Conservation (phyloP, 1,139 yeast species). For the Magnusiomyces paraingens region DNA sequence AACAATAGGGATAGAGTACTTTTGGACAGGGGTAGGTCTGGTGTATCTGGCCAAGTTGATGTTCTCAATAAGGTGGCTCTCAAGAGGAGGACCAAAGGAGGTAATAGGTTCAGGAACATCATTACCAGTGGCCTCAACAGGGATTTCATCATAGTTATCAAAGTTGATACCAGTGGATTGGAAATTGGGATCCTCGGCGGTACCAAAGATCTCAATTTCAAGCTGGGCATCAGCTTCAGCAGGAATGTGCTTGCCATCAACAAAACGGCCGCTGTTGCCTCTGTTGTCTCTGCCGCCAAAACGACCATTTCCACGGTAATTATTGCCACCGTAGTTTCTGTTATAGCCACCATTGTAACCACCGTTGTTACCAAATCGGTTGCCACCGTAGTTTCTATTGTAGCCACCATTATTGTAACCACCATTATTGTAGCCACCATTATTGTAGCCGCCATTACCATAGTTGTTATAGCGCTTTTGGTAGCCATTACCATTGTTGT, state of each 20-base stretch:
- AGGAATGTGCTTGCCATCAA: conserved; percentile 83
- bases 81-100: conserved; percentile 88
- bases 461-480: background rate
- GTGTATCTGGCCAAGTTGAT: conserved; percentile 83
- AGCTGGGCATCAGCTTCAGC: conserved; percentile 63
- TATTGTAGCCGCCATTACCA: conserved; percentile 5
- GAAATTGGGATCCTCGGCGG: conserved; percentile 70
- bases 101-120: conserved; percentile 91
- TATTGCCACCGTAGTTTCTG: conserved; percentile 21
- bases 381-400: conserved; percentile 1
- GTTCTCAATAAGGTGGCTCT: conserved; percentile 77
- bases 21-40: conserved; percentile 97
- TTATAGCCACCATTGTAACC: conserved; percentile 34
- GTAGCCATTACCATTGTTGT: background rate
- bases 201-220: conserved; percentile 83
- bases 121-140: conserved; percentile 96
- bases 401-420: conserved; percentile 5
- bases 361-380: conserved; percentile 28
- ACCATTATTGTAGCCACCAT: conserved; percentile 8
- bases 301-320: conserved; percentile 31
- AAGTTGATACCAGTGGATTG: conserved; percentile 97
- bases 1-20: conserved; percentile 96
- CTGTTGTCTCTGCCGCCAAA: conserved; percentile 34
- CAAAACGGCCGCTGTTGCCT: conserved; percentile 57
- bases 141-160: conserved; percentile 96